A percentile compares a stretch with the other conserved stretches of the same genome.
These are phyloP conservation scores for Didymella keratinophila DNA, from an alignment of 2,329 filamentous ascomycete genomes.

Conservation along the genomic window DNA sequence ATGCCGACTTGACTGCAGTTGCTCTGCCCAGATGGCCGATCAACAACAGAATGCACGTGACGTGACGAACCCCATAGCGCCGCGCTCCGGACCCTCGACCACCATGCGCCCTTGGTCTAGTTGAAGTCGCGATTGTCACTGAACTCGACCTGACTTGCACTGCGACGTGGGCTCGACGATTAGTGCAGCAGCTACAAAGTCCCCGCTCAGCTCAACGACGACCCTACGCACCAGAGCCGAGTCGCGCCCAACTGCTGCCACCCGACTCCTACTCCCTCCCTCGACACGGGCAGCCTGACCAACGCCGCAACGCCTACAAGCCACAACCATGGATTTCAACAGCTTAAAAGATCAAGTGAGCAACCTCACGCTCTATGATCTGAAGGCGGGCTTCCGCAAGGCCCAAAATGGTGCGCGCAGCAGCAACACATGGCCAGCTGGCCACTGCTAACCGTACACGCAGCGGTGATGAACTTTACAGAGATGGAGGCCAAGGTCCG, in stretches of 20 bases:
- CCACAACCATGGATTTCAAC: slow-evolving; percentile 78
- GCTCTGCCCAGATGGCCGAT: not conserved
- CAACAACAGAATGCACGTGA: slow-evolving; percentile 3
- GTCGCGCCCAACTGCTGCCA: slow-evolving; percentile 21
- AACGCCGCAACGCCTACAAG: slow-evolving; percentile 10
- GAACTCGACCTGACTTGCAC: not conserved
- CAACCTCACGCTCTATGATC: slow-evolving; percentile 91
- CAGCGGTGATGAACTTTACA: slow-evolving; percentile 97
- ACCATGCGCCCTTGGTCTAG: slow-evolving; percentile 1
- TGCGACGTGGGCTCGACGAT: not conserved
- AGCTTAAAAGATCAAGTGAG: slow-evolving; percentile 85
- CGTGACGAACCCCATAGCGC: not conserved
- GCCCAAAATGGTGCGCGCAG: slow-evolving; percentile 85
- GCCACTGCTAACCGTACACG: slow-evolving; percentile 38
- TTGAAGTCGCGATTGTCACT: not conserved
- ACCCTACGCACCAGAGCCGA: slow-evolving; percentile 9
- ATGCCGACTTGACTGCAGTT: not conserved
- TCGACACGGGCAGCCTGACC: not conserved
- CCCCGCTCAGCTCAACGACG: not conserved
- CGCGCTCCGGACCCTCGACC: slow-evolving; percentile 1
- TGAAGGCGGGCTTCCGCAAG: slow-evolving; percentile 94
- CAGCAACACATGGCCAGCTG: slow-evolving; percentile 22
- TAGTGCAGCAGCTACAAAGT: not conserved
- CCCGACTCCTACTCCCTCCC: slow-evolving; percentile 1
- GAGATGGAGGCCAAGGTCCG: slow-evolving; percentile 77